Evolutionary conservation across 2,329 filamentous ascomycete genomes (phyloP).

Genomic region (Juglanconis oblonga): DNA sequence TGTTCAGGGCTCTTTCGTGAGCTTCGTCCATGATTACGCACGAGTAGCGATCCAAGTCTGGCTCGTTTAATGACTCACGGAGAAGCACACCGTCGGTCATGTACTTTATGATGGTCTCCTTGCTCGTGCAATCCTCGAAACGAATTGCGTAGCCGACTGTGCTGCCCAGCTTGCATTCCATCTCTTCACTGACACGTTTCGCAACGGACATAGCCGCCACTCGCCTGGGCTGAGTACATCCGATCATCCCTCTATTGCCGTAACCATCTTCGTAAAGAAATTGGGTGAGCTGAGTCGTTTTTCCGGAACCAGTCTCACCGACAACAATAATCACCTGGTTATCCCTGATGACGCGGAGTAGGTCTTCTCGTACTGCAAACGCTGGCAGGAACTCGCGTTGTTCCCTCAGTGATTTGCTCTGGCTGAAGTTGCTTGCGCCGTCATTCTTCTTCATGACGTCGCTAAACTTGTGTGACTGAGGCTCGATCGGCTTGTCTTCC

Average conservation of each 20-base stretch:
- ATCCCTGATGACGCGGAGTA: slow-evolving; percentile 87
- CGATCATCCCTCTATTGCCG: slow-evolving; percentile 82
- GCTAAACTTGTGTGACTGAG: slow-evolving; percentile 69
- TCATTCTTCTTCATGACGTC: slow-evolving; percentile 85
- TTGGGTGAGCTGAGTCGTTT: slow-evolving; percentile 95
- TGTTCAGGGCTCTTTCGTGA: slow-evolving; percentile 93
- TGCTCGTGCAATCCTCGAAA: slow-evolving; percentile 97
- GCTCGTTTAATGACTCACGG: slow-evolving; percentile 87
- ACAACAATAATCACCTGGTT: slow-evolving; percentile 98
- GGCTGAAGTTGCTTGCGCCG: slow-evolving; percentile 86
- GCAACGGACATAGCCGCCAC: slow-evolving; percentile 99
- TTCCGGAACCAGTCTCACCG: slow-evolving; percentile 94
- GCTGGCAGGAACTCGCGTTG: slow-evolving; percentile 92
- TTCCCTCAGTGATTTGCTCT: slow-evolving; percentile 84
- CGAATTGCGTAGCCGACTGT: slow-evolving; percentile 95
- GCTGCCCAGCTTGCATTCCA: slow-evolving; percentile 87
- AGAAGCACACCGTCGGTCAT: slow-evolving; percentile 98
- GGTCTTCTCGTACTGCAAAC: slow-evolving; percentile 91
- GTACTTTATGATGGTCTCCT: slow-evolving; percentile 95
- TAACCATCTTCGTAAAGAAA: slow-evolving; percentile 97
- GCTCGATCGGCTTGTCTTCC: slow-evolving; percentile 37
- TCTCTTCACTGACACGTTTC: slow-evolving; percentile 96
- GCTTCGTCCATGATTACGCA: slow-evolving; percentile 99
- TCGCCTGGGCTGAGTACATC: slow-evolving; percentile 92
- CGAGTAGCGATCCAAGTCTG: slow-evolving; percentile 91